phyloP scores from a whole-genome alignment of 106 monocot genomes.

The Allium sativum region DNA sequence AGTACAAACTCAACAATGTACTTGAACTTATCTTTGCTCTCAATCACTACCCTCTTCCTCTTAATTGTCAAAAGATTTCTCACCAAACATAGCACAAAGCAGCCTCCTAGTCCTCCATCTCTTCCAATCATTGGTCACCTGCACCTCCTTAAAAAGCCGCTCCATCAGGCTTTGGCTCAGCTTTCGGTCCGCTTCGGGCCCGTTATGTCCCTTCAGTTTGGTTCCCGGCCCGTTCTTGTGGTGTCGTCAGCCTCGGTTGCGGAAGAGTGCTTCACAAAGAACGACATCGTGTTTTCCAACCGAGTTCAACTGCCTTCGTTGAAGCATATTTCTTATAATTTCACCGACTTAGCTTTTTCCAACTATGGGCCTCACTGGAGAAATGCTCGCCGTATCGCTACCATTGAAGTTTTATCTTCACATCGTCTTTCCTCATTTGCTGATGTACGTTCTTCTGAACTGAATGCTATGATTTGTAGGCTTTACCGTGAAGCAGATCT shows the following conservation, averaged over 20 bases:
- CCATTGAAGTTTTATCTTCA: no score
- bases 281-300: slow-evolving; percentile 28
- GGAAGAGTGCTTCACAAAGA: slow-evolving; percentile 29
- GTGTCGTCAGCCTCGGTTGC: slow-evolving; percentile 20
- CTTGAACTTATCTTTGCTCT: neutral
- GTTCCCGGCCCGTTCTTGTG: slow-evolving; percentile 23
- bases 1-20: no score
- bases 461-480: no score
- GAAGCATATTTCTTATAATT: no score
- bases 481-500: no score
- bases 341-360: no score
- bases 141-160: slow-evolving; percentile 18
- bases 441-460: no score
- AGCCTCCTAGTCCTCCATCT: slow-evolving; percentile 8
- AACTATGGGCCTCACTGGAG: no score
- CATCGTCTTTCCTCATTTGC: no score
- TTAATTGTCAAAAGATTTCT: neutral
- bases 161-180: slow-evolving; percentile 20
- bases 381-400: no score
- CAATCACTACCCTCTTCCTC: neutral
- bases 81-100: neutral
- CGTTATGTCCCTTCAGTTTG: slow-evolving; percentile 28
- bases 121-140: slow-evolving; percentile 23
- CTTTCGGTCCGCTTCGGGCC: slow-evolving; percentile 21
- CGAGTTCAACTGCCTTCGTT: slow-evolving; percentile 6